Percentiles rank a stretch among this genome's conserved stretches.
These are phyloP conservation scores for Kluyveromyces wickerhamii DNA, from an alignment of 805 yeast genomes.

Conservation along the genomic window DNA sequence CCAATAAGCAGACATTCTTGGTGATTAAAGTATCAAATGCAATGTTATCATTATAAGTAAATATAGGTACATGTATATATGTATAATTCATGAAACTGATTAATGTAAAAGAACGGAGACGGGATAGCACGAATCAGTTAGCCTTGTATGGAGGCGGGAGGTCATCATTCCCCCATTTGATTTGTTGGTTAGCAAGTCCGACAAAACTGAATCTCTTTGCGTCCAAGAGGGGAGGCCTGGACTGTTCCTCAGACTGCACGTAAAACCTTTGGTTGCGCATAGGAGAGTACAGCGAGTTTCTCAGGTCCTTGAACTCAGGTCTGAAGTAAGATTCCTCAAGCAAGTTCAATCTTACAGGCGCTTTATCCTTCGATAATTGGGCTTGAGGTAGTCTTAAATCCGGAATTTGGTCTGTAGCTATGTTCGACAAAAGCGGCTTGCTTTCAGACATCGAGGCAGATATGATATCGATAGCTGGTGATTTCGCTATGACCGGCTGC, in stretches of 20 bases:
- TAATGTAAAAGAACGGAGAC: too few species aligned
- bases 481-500: slow-evolving; percentile 1
- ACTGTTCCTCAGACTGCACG: slow-evolving; percentile 9
- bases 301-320: slow-evolving; percentile 14
- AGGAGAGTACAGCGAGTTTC: slow-evolving; percentile 18
- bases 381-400: slow-evolving; percentile 1
- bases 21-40: neutral
- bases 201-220: slow-evolving; percentile 18
- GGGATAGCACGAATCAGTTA: too few species aligned
- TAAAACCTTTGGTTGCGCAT: slow-evolving; percentile 11
- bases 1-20: too few species aligned
- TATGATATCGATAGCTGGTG: neutral
- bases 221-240: slow-evolving; percentile 13
- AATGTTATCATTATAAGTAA: neutral
- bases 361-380: slow-evolving; percentile 4
- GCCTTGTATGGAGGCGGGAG: slow-evolving; percentile 24
- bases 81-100: too few species aligned
- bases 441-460: neutral
- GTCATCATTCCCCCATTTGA: slow-evolving; percentile 25
- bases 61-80: neutral
- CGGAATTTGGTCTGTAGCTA: slow-evolving; percentile 1
- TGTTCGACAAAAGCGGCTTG: neutral
- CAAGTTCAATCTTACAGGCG: slow-evolving; percentile 7
- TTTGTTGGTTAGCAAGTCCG: slow-evolving; percentile 14
- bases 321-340: slow-evolving; percentile 10